Conservation (phyloP, 345 rosid genomes). For the Eucalyptus sp. region DNA sequence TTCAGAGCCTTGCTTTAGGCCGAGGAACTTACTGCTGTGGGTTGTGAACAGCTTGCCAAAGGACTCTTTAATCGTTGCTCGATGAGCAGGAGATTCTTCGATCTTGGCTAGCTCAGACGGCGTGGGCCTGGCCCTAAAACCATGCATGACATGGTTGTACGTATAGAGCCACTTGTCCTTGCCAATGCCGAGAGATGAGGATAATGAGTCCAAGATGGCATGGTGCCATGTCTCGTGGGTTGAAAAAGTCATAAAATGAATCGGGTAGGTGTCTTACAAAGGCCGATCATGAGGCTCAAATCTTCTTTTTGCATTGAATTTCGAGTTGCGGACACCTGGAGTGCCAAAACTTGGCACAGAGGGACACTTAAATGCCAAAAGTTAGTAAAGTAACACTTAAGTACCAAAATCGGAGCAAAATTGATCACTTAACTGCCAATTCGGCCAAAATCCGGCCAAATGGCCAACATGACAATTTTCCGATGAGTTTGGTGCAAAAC, state of each 20-base stretch:
- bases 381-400: too few relatives aligned
- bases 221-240: conserved; percentile 15
- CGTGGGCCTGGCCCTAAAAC: conserved; percentile 38
- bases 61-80: conserved; percentile 15
- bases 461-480: too few relatives aligned
- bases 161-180: conserved; percentile 10
- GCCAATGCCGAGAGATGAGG: background rate
- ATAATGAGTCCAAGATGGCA: conserved; percentile 1
- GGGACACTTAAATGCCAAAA: too few relatives aligned
- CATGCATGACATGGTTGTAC: conserved; percentile 26
- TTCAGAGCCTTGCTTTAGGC: conserved; percentile 5
- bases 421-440: too few relatives aligned
- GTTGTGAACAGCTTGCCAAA: conserved; percentile 26
- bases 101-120: conserved; percentile 14
- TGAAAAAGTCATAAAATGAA: background rate
- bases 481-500: too few relatives aligned
- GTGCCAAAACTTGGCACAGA: too few relatives aligned
- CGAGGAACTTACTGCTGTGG: conserved; percentile 22
- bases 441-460: too few relatives aligned
- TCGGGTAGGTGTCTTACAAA: too few relatives aligned
- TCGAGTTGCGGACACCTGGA: too few relatives aligned
- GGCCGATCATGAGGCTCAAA: too few relatives aligned
- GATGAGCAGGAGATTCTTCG: conserved; percentile 26
- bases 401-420: too few relatives aligned
- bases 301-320: too few relatives aligned